These are phyloP conservation scores for Cyclotella baltica DNA, from an alignment of 108 stramenopile species.

Conservation along the genomic window DNA sequence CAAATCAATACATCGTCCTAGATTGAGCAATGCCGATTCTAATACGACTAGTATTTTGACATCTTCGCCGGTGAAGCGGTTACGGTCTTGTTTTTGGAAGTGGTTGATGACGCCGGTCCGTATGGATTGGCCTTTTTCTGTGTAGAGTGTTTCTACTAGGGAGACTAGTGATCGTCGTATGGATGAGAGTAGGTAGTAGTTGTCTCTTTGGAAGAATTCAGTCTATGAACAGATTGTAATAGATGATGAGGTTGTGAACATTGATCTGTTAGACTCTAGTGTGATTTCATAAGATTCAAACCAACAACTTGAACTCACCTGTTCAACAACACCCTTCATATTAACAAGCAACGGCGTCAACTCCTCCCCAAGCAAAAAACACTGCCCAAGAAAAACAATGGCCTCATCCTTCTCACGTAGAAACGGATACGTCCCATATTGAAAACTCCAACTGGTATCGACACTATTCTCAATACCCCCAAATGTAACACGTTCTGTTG, in stretches of 20 bases:
- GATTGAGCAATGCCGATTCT: conserved; percentile 71
- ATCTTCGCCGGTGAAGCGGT: conserved; percentile 48
- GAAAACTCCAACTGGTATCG: conserved; percentile 73
- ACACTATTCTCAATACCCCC: conserved; percentile 62
- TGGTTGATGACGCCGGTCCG: conserved; percentile 47
- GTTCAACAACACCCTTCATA: conserved; percentile 75
- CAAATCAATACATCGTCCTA: conserved; percentile 80
- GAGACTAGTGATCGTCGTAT: conserved; percentile 78
- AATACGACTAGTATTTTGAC: conserved; percentile 70
- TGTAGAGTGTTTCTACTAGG: conserved; percentile 75
- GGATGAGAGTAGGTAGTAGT: conserved; percentile 70
- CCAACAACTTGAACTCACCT: conserved; percentile 51
- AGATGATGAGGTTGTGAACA: background rate
- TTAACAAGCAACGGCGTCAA: conserved; percentile 78
- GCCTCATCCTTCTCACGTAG: conserved; percentile 63
- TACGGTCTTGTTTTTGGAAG: conserved; percentile 38
- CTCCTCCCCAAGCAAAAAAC: conserved; percentile 74
- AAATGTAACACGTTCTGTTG: conserved; percentile 26
- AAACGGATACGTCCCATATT: conserved; percentile 76
- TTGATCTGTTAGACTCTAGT: background rate
- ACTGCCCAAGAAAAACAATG: conserved; percentile 74
- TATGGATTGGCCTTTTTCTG: conserved; percentile 53
- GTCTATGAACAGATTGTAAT: conserved; percentile 31
- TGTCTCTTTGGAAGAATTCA: conserved; percentile 88
- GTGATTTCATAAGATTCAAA: too few species aligned